Conservation (phyloP, 306 rosid genomes). For the Acmispon strigosus region DNA sequence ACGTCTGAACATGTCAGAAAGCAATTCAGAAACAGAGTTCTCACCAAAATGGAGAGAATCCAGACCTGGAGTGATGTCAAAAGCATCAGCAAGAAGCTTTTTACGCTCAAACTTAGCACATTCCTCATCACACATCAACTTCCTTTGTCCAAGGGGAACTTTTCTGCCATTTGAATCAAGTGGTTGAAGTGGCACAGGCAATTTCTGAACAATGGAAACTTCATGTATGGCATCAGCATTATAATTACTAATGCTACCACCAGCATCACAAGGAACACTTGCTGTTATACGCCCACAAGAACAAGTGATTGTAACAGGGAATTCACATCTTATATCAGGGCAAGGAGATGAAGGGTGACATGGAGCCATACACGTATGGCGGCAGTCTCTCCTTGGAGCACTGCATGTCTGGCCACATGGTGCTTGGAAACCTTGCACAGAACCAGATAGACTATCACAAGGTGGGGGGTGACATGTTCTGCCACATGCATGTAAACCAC, state of each 20-base stretch:
- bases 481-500: constrained; percentile 89
- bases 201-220: constrained; percentile 65
- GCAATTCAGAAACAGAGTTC: constrained; percentile 49
- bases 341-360: constrained; percentile 79
- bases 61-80: constrained; percentile 64
- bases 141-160: constrained; percentile 84
- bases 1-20: constrained; percentile 60
- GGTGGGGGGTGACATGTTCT: constrained; percentile 75
- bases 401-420: constrained; percentile 94
- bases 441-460: constrained; percentile 44
- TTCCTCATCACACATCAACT: constrained; percentile 79
- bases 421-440: constrained; percentile 37
- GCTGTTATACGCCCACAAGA: constrained; percentile 74
- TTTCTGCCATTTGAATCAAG: constrained; percentile 53
- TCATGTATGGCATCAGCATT: constrained; percentile 57
- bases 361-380: constrained; percentile 72
- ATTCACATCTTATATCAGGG: constrained; percentile 69
- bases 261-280: constrained; percentile 80
- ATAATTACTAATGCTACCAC: constrained; percentile 48
- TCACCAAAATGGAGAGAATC: constrained; percentile 87
- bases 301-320: constrained; percentile 63
- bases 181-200: constrained; percentile 67
- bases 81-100: constrained; percentile 90
- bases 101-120: constrained; percentile 88
- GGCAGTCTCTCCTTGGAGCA: constrained; percentile 85